phyloP scores from a whole-genome alignment of 1,284 basidiomycete species.

The Psilocybe mexicana region DNA sequence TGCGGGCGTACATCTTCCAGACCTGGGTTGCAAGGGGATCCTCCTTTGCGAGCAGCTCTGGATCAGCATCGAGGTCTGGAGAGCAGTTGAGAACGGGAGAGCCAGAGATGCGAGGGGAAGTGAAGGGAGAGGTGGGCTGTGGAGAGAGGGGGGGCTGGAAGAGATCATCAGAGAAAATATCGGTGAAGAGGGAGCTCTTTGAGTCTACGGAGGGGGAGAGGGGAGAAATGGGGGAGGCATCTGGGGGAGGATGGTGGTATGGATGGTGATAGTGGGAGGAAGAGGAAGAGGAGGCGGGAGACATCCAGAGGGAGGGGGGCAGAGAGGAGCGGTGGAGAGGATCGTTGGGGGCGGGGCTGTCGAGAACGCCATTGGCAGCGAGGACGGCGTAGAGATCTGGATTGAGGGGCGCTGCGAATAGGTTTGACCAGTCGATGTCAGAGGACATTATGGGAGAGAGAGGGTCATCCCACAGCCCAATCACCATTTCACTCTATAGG shows the following conservation, averaged over 20 bases:
- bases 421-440: constrained; percentile 41
- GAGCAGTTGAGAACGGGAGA: constrained; percentile 62
- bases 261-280: background rate
- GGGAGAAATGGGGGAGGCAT: constrained; percentile 42
- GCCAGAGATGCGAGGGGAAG: constrained; percentile 64
- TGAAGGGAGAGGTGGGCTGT: constrained; percentile 49
- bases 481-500: background rate
- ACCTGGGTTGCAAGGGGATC: constrained; percentile 95
- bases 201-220: constrained; percentile 45
- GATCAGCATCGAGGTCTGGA: constrained; percentile 48
- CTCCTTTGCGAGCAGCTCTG: constrained; percentile 69
- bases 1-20: constrained; percentile 95
- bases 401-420: constrained; percentile 60
- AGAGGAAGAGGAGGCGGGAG: constrained; percentile 53
- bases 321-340: constrained; percentile 30
- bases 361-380: constrained; percentile 57
- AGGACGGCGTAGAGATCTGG: constrained; percentile 59
- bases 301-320: constrained; percentile 82
- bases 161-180: constrained; percentile 71
- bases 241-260: constrained; percentile 11
- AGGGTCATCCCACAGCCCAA: background rate
- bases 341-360: constrained; percentile 15
- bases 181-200: constrained; percentile 63
- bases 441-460: constrained; percentile 12
- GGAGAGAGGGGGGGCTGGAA: constrained; percentile 51